Evolutionary conservation across 164 flowering plant species (phyloP), one percentile per base, ranked within the genome.

Genomic region (Euptelea pleiosperma): DNA sequence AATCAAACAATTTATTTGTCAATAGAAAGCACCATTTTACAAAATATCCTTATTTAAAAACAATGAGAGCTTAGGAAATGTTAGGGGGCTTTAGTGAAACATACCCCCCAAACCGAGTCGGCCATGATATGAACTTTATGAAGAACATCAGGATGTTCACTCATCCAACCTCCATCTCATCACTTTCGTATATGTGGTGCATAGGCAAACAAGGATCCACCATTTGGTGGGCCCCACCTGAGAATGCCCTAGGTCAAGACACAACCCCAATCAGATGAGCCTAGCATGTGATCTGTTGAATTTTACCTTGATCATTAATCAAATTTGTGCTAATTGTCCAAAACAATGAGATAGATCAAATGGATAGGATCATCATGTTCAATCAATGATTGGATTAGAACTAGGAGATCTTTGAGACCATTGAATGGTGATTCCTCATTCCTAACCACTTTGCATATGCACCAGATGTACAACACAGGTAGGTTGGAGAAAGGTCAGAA

Each of bases 151-250:
- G 43, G 29, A 34, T 19, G 15, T 3, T 10, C 42, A 34, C 14
- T 9, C 42, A 19, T 9, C 30, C 29, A 3, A n/a, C n/a, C 18
- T 24, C 9, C 28, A 1, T 19, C 11, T 4, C 22, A n/a, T n/a
- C 37, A 7, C 25, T n/a, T 1, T 12, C 6, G 9, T 14, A 7
- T 28, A 9, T 52, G 54, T 6, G 7, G 35, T 7, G 2, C 54
- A 50, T 50, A n/a, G n/a, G 33, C 52, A 12, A 48, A 48, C 21
- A 29, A 14, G 52, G 53, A 8, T 16, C 35, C 21, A 49, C 21
- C 19, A 26, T 48, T 14, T 30, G 8, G 29, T 11, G 18, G 29
- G 29, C 1, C 33, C 52, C n/a, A 26, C 29, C 30, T 24, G 6
- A 47, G 52, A 26, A n/a, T n/a, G n/a, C n/a, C n/a, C n/a, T n/a